These are phyloP conservation scores for Colletotrichum tanaceti DNA, from an alignment of 2,329 filamentous ascomycete genomes.

Conservation along the genomic window DNA sequence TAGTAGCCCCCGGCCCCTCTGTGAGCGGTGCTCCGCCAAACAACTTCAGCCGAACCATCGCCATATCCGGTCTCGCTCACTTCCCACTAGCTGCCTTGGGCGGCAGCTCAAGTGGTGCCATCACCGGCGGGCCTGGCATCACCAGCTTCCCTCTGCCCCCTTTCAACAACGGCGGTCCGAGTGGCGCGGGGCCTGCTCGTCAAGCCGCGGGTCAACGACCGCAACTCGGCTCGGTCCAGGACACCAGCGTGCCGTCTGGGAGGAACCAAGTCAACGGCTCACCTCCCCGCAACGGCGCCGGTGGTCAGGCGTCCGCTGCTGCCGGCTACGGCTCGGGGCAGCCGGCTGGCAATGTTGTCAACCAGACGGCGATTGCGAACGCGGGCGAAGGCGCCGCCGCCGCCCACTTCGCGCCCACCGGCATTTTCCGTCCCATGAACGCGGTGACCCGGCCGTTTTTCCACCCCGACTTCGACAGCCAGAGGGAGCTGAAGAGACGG, in stretches of 20 bases:
- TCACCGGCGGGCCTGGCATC: neutral
- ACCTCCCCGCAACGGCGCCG: neutral
- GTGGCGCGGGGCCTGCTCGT: neutral
- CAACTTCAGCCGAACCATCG: neutral
- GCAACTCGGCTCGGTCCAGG: neutral
- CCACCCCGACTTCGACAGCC: conserved; percentile 12
- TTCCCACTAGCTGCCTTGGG: neutral
- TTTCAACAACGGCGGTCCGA: neutral
- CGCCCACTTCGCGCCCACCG: neutral
- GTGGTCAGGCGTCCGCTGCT: neutral
- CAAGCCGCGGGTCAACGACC: neutral
- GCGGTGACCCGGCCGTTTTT: conserved; percentile 17
- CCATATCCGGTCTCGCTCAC: neutral
- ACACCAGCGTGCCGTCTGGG: neutral
- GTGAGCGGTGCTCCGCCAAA: neutral
- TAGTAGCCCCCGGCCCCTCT: neutral
- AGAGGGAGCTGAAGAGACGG: conserved; percentile 18
- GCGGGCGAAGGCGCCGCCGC: neutral
- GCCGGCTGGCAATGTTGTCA: neutral
- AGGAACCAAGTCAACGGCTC: neutral
- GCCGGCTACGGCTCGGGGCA: neutral
- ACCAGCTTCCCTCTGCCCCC: no score
- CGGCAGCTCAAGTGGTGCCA: no score
- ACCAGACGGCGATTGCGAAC: neutral
- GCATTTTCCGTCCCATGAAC: conserved; percentile 23